These are phyloP conservation scores for Stachybotrys chartarum DNA, from an alignment of 2,329 filamentous ascomycete species.

Conservation along the genomic window DNA sequence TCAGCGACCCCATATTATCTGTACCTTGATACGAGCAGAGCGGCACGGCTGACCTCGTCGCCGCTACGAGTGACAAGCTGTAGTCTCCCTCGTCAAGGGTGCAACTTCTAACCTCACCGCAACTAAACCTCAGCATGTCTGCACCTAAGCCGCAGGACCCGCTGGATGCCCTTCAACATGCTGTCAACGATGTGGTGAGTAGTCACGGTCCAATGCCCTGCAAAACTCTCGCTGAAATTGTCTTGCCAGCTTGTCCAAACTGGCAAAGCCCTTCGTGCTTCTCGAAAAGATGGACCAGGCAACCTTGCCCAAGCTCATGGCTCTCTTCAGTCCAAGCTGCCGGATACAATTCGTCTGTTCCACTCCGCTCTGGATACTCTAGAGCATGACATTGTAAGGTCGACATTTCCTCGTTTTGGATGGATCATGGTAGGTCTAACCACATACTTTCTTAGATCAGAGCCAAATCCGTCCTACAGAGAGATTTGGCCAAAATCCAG, in stretches of 20 bases:
- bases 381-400: slow-evolving; percentile 48
- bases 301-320: slow-evolving; percentile 23
- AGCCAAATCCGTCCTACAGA: slow-evolving; percentile 47
- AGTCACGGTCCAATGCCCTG: neutral
- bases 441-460: slow-evolving; percentile 19
- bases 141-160: slow-evolving; percentile 27
- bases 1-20: no score
- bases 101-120: neutral
- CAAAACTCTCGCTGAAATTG: slow-evolving; percentile 5
- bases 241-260: slow-evolving; percentile 46
- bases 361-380: slow-evolving; percentile 49
- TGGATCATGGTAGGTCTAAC: neutral
- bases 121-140: slow-evolving; percentile 16
- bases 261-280: slow-evolving; percentile 47
- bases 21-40: no score
- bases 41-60: neutral
- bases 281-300: slow-evolving; percentile 36
- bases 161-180: slow-evolving; percentile 41
- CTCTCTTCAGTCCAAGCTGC: slow-evolving; percentile 32
- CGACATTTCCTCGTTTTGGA: neutral
- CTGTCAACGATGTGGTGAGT: slow-evolving; percentile 50
- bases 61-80: neutral
- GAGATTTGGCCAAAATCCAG: slow-evolving; percentile 41
- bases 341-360: slow-evolving; percentile 39
- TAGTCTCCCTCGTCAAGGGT: neutral